phyloP scores from a whole-genome alignment of 1,284 basidiomycete species.

The Marasmius oreades region DNA sequence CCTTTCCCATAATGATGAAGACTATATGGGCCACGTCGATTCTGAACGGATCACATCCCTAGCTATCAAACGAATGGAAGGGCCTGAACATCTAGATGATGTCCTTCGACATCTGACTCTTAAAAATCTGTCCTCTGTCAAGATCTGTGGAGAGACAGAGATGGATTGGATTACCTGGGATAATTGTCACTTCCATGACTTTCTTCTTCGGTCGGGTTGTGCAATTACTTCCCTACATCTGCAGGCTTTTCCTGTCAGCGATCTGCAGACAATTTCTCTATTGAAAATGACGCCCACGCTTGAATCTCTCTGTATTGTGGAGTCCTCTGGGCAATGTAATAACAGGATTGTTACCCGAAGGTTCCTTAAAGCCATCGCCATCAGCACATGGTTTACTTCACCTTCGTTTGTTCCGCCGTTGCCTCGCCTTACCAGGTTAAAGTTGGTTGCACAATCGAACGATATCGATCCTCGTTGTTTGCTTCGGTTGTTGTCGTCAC shows the following conservation, averaged over 20 bases:
- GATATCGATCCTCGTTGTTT: not conserved
- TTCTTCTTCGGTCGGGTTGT: not conserved
- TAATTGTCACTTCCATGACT: not conserved
- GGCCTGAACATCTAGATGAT: not conserved
- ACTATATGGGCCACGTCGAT: not conserved
- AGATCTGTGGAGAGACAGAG: not conserved
- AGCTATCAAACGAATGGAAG: not conserved
- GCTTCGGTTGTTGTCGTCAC: not conserved
- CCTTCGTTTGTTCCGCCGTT: not conserved
- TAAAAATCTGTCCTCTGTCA: not conserved
- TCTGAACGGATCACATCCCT: not conserved
- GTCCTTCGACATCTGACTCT: not conserved
- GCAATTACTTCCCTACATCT: not conserved
- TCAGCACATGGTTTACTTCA: not conserved
- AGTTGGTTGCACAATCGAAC: not conserved
- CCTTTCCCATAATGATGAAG: not conserved
- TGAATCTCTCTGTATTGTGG: not conserved
- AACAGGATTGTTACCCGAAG: not conserved
- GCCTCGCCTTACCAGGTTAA: not conserved
- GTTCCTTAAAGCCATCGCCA: not conserved
- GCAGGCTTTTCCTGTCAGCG: not conserved
- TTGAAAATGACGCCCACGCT: not conserved
- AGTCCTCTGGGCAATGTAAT: not conserved
- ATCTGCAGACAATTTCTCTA: not conserved
- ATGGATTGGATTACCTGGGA: not conserved